phyloP scores from a whole-genome alignment of 2,329 filamentous ascomycete genomes.

The Talaromyces verruculosus region DNA sequence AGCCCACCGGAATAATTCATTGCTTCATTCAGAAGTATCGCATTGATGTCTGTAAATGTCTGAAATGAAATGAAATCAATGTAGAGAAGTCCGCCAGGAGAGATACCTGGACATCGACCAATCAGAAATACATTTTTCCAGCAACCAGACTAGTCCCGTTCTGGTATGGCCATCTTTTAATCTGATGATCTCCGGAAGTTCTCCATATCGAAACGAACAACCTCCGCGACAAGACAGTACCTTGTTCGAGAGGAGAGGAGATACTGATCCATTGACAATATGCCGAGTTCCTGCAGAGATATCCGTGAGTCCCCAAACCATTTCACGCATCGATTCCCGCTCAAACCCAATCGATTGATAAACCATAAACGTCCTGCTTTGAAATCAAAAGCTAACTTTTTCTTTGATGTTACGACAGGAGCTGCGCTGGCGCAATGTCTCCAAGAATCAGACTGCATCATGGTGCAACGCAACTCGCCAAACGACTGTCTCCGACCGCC shows the following conservation, averaged over 20 bases:
- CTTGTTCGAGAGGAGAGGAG: not conserved
- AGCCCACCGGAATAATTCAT: too few species aligned
- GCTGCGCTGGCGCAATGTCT: constrained; percentile 91
- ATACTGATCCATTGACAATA: constrained; percentile 39
- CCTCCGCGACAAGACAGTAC: not conserved
- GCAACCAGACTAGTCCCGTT: not conserved
- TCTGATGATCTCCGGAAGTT: not conserved
- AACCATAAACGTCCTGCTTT: constrained; percentile 4
- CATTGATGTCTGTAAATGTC: not conserved
- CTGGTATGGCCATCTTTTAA: not conserved
- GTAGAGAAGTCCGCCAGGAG: not conserved
- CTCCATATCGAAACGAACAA: not conserved
- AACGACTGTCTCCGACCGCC: constrained; percentile 85
- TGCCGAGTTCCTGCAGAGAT: constrained; percentile 97
- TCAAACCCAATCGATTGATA: not conserved
- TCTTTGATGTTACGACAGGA: constrained; percentile 55
- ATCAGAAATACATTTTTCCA: not conserved
- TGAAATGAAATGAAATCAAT: not conserved
- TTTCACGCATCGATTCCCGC: not conserved
- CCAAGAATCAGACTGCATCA: constrained; percentile 93
- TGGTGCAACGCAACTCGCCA: constrained; percentile 83
- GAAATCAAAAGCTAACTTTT: constrained; percentile 25
- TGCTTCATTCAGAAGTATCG: not conserved
- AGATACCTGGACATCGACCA: not conserved
- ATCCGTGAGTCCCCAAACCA: constrained; percentile 65